phyloP scores from a whole-genome alignment of 148 eudicot species.

The Vaccinium darrowii region DNA sequence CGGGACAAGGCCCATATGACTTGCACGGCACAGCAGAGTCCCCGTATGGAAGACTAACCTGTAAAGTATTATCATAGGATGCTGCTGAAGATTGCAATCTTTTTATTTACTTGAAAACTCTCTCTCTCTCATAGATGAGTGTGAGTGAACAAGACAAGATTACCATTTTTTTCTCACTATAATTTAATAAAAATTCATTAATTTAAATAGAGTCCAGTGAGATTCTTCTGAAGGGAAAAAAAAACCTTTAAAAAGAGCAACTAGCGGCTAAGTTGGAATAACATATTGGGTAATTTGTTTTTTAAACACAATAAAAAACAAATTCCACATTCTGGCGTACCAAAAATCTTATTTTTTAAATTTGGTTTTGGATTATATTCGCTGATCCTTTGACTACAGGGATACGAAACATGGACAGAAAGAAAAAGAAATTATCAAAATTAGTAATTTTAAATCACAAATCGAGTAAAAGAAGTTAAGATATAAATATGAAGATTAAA shows the following conservation, averaged over 20 bases:
- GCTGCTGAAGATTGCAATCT: conserved; percentile 13
- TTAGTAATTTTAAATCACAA: no score
- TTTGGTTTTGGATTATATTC: neutral
- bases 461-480: no score
- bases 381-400: neutral
- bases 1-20: no score
- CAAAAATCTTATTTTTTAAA: neutral
- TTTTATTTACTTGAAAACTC: neutral
- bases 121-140: neutral
- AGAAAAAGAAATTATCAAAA: neutral
- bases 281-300: neutral
- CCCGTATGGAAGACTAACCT: neutral
- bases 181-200: neutral
- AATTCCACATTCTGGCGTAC: neutral
- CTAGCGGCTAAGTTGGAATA: neutral
- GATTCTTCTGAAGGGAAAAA: neutral
- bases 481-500: no score
- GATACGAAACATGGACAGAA: neutral
- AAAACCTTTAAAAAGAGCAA: neutral
- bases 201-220: neutral
- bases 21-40: no score
- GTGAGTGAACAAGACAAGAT: neutral
- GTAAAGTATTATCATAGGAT: neutral
- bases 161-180: neutral
- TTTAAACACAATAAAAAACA: neutral